A percentile compares a stretch with the other conserved stretches of the same genome.
phyloP scores from a whole-genome alignment of 805 yeast species.

The Saccharomycopsis sp. region DNA sequence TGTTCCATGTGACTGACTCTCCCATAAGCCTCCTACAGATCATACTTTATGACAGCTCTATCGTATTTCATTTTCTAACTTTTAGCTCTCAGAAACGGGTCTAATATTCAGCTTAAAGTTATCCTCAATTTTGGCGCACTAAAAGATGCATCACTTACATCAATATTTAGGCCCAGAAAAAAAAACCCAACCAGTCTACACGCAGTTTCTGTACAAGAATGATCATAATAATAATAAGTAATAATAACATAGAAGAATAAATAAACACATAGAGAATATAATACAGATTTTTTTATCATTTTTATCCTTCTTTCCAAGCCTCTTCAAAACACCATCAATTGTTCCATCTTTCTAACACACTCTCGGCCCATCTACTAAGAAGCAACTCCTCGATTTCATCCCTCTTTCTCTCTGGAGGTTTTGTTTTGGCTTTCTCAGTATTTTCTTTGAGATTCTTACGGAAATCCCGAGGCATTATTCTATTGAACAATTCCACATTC shows the following conservation, averaged over 20 bases:
- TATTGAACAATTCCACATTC: conserved; percentile 7
- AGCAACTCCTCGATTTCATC: conserved; percentile 38
- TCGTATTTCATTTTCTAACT: no score
- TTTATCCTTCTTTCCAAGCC: not conserved
- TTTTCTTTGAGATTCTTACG: conserved; percentile 1
- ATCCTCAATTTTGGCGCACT: no score
- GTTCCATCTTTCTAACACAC: conserved; percentile 25
- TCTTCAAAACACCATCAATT: not conserved
- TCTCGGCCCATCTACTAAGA: conserved; percentile 44
- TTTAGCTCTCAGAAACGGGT: no score
- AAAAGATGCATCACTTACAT: no score
- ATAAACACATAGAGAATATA: not conserved
- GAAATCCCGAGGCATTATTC: conserved; percentile 6
- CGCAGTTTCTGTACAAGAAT: no score
- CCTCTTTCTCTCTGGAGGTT: conserved; percentile 6
- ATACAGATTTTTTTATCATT: not conserved
- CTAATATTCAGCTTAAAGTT: no score
- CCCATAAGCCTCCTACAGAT: no score
- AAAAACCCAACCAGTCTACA: no score
- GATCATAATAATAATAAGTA: no score
- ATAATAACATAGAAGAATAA: not conserved
- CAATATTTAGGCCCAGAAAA: no score
- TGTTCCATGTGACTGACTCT: no score
- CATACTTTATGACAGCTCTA: no score
- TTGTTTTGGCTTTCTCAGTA: conserved; percentile 6